Base-by-base conservation (phyloP, 2,329 filamentous ascomycete genomes). In the Daldinia sp. region DNA sequence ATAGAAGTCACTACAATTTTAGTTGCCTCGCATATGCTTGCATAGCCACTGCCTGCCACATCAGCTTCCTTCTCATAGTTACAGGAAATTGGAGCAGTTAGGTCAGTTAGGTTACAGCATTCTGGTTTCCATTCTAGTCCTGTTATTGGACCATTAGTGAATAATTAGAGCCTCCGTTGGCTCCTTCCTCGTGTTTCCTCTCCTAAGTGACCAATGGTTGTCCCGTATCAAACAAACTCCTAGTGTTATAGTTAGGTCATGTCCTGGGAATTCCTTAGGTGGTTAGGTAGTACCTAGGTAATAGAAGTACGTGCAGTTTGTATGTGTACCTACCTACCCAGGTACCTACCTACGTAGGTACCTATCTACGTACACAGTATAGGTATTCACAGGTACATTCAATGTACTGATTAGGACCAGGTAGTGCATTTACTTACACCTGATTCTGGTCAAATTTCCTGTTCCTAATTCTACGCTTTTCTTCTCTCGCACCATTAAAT, bases 51-150 rank as follows among this genome's bases (percentile, higher is more conserved):
- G 6, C 39, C 21, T 57, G 58, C 61, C 62, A 60, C 65, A 61
- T 67, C 45, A 65, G 61, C 62, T 65, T 58, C 61, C 56, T 63
- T 58, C 65, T 67, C 43, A 63, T 60, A n/a, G n/a, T n/a, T n/a
- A 59, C 52, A 55, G 65, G 65, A 65, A 63, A 65, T 59, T 63
- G 62, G 63, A 60, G 37, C 35, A 53, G 39, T 56, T 35, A 53
- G 32, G 49, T 61, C 34, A 53, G n/a, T 50, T 17, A 49, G 17
- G 58, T 9, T 50, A 45, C 50, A 39, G 37, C 48, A 58, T 58
- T 64, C 34, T 54, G 23, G 47, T 8, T 35, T 37, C 34, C 48
- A 58, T 58, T 64, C 34, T 54, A 27, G 47, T 8, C 41, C 45
- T 29, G 47, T 53, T 57, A 21, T 60, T 60, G 47, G 51, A 41